phyloP scores from a whole-genome alignment of 1,284 basidiomycete genomes.

The Ustilago nuda region DNA sequence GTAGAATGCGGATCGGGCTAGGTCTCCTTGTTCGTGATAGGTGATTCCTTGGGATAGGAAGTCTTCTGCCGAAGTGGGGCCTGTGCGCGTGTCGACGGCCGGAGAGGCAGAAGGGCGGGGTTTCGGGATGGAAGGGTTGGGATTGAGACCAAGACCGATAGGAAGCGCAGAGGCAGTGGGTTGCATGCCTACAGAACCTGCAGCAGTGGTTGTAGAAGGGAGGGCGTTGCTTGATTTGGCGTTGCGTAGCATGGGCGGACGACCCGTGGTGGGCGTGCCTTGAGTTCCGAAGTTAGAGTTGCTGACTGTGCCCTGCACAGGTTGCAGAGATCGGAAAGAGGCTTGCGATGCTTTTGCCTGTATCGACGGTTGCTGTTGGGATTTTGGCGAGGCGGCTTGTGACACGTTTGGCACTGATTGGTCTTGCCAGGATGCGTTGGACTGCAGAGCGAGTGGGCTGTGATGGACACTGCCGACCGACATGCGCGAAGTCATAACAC shows the following conservation, averaged over 20 bases:
- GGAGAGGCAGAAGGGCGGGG: conserved; percentile 24
- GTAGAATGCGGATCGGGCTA: conserved; percentile 79
- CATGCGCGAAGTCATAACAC: conserved; percentile 46
- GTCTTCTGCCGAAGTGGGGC: conserved; percentile 54
- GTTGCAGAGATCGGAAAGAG: conserved; percentile 33
- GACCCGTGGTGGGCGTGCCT: not conserved
- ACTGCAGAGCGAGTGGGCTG: conserved; percentile 20
- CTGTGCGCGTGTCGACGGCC: conserved; percentile 50
- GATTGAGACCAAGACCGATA: conserved; percentile 1
- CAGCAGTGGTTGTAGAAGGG: not conserved
- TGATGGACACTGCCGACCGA: conserved; percentile 45
- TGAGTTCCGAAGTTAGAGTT: not conserved
- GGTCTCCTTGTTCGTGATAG: conserved; percentile 81
- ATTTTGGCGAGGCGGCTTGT: not conserved
- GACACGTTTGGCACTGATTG: not conserved
- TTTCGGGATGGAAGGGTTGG: conserved; percentile 1
- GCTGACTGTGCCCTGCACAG: conserved; percentile 14
- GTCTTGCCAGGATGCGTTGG: conserved; percentile 18
- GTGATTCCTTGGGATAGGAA: conserved; percentile 75
- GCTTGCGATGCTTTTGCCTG: conserved; percentile 28
- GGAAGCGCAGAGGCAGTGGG: conserved; percentile 22
- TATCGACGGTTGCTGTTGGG: not conserved
- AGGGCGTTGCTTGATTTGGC: conserved; percentile 36
- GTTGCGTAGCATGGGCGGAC: conserved; percentile 28
- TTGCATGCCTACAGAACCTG: conserved; percentile 29